Base-by-base conservation (phyloP, 257 asterid genomes). In the Scutellaria galericulata region DNA sequence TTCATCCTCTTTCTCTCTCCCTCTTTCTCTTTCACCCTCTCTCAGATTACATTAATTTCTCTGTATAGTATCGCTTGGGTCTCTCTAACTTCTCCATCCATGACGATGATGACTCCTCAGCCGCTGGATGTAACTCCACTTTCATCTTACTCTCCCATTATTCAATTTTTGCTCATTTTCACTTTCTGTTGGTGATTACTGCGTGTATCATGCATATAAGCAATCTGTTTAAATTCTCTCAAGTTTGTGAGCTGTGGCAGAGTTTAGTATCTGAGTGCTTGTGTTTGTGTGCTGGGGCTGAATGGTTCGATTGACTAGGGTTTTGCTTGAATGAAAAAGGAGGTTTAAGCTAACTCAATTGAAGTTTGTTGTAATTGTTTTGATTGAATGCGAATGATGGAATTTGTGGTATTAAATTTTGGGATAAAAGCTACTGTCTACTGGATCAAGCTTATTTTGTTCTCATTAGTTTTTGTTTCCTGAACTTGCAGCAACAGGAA, bases 71-170 rank as follows among this genome's bases (percentile, higher is more conserved):
- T 82, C 86, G 87, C 88, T 90, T 90, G 86, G 79, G 75, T 79
- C 84, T 78, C 72, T 67, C 47, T 64, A 56, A 24, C 80, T 67
- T 62, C 59, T 75, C 66, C 81, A 77, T 83, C 70, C 79, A 94
- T 91, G 96, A 91, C 98, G 79, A 78, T 89, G 90, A 75, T 89
- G 86, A 87, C 92, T 83, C 95, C 95, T 52, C 97, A 85, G 77
- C 92, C 96, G 64, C 78, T 89, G 78, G 97, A 91, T 86, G 97
- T 89, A 84, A 83, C 82, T 83, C 75, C 70, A 68, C 56, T 57
- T 5, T 60, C 40, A 60, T 52, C 68, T 72, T 62, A 70, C 76
- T 66, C 7, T 45, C 72, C 60, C 68, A 67, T 66, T 63, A 45
- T 74, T 14, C 50, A 39, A 9, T 68, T 52, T 64, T 2, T n/a